Base-by-base conservation (phyloP, 2,329 filamentous ascomycete species). In the Leptographium wingfieldii region DNA sequence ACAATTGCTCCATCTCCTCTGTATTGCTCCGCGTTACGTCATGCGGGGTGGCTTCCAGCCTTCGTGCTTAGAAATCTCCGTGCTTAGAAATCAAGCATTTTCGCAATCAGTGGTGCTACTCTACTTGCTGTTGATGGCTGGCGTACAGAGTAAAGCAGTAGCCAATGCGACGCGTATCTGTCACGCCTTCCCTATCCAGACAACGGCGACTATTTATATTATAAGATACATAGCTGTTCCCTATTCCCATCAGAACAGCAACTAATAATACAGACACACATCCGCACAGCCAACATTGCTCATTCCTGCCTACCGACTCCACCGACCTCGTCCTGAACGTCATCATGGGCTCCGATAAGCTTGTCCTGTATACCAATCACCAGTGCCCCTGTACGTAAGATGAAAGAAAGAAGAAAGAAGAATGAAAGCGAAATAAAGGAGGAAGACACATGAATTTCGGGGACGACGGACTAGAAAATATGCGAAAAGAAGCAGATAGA, bases 281-380 rank as follows among this genome's bases (percentile, higher is more conserved):
- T n/a, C 16, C 19, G 19, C 19, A 46, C 43, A n/a, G 6, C 12
- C 49, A 52, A 7, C 6, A n/a, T n/a, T 27, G 9, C 38, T 25
- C 9, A 51, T 19, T 27, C 11, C 19, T 19, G 35, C 35, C 49
- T 16, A 43, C n/a, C 3, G 5, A n/a, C 4, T 9, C 22, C 7
- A 40, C 27, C 10, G 11, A 52, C n/a, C 25, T n/a, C 53, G 16
- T 48, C 1, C 46, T 38, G 16, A 52, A 29, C 11, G 3, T 31
- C 49, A 57, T 40, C 33, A 61, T 57, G 57, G 54, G 43, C 19
- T n/a, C 59, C 49, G 57, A 61, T 56, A 66, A 64, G 54, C 14
- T 66, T 25, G 63, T 57, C 6, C 59, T 66, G 40, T 66, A 66
- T 61, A 65, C 65, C n/a, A 65, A 65, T 61, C 64, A 63, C 58